Percentiles rank a stretch among this genome's conserved stretches.
Evolutionary conservation across 1,284 basidiomycete species (phyloP).

Genomic region (Pseudozyma hubeiensis): DNA sequence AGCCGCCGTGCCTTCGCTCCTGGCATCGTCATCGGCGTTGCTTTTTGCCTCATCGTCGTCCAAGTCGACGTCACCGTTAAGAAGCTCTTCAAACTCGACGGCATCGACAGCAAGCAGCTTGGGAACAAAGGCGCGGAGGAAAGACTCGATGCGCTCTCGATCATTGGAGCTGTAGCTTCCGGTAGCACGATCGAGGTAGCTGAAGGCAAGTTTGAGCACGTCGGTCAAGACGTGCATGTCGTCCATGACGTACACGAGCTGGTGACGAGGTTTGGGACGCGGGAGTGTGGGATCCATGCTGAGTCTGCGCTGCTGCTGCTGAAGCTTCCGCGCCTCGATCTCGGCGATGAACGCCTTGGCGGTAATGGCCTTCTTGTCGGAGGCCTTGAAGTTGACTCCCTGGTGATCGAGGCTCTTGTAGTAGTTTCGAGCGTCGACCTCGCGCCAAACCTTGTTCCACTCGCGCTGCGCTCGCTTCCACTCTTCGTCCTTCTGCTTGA

Average conservation of each 20-base stretch:
- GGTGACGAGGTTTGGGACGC: slow-evolving; percentile 69
- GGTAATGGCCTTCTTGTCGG: slow-evolving; percentile 95
- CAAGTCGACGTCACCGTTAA: slow-evolving; percentile 51
- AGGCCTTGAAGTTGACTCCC: slow-evolving; percentile 90
- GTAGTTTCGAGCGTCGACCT: slow-evolving; percentile 90
- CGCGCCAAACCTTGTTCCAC: slow-evolving; percentile 97
- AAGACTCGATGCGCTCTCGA: slow-evolving; percentile 83
- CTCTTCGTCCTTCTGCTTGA: slow-evolving; percentile 96
- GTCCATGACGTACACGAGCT: slow-evolving; percentile 82
- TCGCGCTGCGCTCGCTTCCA: slow-evolving; percentile 95
- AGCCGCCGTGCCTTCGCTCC: slow-evolving; percentile 47
- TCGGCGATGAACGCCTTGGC: slow-evolving; percentile 88
- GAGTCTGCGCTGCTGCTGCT: slow-evolving; percentile 74
- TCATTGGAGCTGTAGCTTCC: slow-evolving; percentile 79
- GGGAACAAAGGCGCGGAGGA: slow-evolving; percentile 87
- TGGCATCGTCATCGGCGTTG: slow-evolving; percentile 69
- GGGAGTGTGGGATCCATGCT: slow-evolving; percentile 60
- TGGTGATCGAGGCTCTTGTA: slow-evolving; percentile 97
- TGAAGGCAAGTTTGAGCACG: slow-evolving; percentile 86
- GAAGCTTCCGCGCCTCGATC: slow-evolving; percentile 82
- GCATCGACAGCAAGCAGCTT: slow-evolving; percentile 81
- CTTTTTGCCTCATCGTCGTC: slow-evolving; percentile 49
- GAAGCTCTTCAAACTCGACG: slow-evolving; percentile 70
- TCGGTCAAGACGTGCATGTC: slow-evolving; percentile 87
- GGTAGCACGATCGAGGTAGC: slow-evolving; percentile 83